Evolutionary conservation across 768 basidiomycete species (phyloP).

Genomic region (Phylloporus sp.): DNA sequence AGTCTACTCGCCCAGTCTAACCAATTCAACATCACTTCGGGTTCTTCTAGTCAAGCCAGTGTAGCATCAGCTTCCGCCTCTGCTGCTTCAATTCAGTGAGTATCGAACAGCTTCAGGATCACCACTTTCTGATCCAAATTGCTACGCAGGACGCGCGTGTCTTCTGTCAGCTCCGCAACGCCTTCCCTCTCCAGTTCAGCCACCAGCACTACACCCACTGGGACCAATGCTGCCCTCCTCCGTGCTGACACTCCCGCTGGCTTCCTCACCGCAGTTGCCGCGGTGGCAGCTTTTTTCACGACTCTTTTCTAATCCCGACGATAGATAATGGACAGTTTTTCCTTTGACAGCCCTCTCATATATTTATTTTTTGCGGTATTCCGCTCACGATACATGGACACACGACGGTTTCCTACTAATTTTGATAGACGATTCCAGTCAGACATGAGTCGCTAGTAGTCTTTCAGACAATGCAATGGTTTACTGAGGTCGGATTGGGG

Average conservation of each 20-base stretch:
- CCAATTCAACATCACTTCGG: conserved; percentile 49
- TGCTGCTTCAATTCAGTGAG: conserved; percentile 17
- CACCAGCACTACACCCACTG: conserved; percentile 26
- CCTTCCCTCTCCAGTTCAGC: conserved; percentile 26
- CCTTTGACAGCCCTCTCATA: neutral
- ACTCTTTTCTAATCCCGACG: conserved; percentile 16
- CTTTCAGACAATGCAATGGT: too few relatives aligned
- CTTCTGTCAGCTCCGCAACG: conserved; percentile 22
- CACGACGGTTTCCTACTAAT: neutral
- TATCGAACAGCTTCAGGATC: neutral
- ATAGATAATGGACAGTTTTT: neutral
- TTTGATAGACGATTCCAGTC: neutral
- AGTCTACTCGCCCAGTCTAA: conserved; percentile 69
- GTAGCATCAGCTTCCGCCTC: conserved; percentile 12
- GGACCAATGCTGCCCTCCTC: conserved; percentile 30
- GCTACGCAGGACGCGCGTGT: conserved; percentile 8
- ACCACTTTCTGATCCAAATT: neutral
- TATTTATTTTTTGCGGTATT: neutral
- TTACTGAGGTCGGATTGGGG: too few relatives aligned
- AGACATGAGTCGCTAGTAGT: neutral
- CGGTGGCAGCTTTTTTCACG: conserved; percentile 33
- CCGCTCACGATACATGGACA: neutral
- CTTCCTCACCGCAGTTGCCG: conserved; percentile 33
- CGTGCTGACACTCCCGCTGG: conserved; percentile 29
- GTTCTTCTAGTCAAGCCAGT: conserved; percentile 13